Conservation (phyloP, 441 rosid species). For the Bruguiera hainesii region DNA sequence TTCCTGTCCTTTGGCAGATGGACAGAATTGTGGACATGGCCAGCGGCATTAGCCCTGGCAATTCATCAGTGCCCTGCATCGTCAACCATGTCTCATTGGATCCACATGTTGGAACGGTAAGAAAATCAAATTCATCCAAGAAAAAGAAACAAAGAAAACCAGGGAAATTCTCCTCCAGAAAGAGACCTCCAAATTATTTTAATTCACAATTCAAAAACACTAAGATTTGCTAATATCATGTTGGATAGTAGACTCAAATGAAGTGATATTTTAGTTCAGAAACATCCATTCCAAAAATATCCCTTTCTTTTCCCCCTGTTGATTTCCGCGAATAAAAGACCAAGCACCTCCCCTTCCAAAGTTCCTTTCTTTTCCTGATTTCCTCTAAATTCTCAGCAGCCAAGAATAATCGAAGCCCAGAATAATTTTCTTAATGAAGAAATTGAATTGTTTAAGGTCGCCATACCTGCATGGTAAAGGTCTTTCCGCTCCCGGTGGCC, state of each 20-base stretch:
- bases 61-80: conserved; percentile 57
- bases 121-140: neutral
- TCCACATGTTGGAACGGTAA: neutral
- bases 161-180: neutral
- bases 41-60: conserved; percentile 69
- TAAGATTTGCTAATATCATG: neutral
- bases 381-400: neutral
- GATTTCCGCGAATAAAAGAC: too few relatives aligned
- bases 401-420: neutral
- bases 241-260: neutral
- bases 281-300: too few relatives aligned
- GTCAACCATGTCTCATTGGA: conserved; percentile 20
- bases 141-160: neutral
- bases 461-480: conserved; percentile 91
- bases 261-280: neutral
- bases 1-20: conserved; percentile 42
- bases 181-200: neutral
- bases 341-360: too few relatives aligned
- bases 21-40: conserved; percentile 68
- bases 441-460: neutral
- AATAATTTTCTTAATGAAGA: neutral
- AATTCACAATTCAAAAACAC: neutral
- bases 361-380: neutral
- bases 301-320: too few relatives aligned
- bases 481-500: conserved; percentile 95